These are phyloP conservation scores for Pyrrhoderma noxium DNA, from an alignment of 1,284 basidiomycete genomes.

Conservation along the genomic window DNA sequence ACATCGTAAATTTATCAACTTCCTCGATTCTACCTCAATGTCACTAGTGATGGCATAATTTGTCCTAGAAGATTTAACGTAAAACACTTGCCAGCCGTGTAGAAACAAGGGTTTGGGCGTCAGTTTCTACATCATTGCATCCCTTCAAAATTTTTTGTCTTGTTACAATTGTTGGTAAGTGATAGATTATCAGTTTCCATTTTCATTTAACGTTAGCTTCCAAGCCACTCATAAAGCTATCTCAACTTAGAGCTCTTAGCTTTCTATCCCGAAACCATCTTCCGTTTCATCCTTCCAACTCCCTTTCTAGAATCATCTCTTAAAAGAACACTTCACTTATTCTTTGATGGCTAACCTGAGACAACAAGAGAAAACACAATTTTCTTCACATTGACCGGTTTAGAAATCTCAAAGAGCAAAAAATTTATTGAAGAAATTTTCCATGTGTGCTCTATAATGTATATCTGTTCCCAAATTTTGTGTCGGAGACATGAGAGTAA, in stretches of 20 bases:
- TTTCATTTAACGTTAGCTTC: too few relatives aligned
- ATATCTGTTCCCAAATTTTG: slow-evolving; percentile 1
- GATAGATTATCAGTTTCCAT: too few relatives aligned
- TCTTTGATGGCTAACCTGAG: slow-evolving; percentile 83
- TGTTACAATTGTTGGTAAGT: too few relatives aligned
- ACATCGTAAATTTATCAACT: too few relatives aligned
- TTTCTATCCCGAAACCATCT: too few relatives aligned
- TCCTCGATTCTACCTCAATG: too few relatives aligned
- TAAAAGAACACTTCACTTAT: not conserved
- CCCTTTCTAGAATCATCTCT: not conserved
- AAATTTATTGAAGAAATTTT: slow-evolving; percentile 71
- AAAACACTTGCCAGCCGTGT: not conserved
- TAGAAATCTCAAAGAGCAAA: slow-evolving; percentile 65
- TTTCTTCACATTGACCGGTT: slow-evolving; percentile 60
- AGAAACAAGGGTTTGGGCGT: not conserved
- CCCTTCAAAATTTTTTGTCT: not conserved
- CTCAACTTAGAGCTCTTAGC: too few relatives aligned
- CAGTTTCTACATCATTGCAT: not conserved
- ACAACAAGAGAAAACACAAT: slow-evolving; percentile 76
- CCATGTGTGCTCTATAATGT: slow-evolving; percentile 37
- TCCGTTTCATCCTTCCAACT: not conserved
- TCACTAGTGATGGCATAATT: too few relatives aligned
- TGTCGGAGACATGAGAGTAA: too few relatives aligned
- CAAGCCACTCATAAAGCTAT: too few relatives aligned
- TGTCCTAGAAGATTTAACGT: too few relatives aligned